These are phyloP conservation scores for Syncephalastrum monosporum DNA, from an alignment of 371 early-diverging fungal genomes.

Conservation along the genomic window DNA sequence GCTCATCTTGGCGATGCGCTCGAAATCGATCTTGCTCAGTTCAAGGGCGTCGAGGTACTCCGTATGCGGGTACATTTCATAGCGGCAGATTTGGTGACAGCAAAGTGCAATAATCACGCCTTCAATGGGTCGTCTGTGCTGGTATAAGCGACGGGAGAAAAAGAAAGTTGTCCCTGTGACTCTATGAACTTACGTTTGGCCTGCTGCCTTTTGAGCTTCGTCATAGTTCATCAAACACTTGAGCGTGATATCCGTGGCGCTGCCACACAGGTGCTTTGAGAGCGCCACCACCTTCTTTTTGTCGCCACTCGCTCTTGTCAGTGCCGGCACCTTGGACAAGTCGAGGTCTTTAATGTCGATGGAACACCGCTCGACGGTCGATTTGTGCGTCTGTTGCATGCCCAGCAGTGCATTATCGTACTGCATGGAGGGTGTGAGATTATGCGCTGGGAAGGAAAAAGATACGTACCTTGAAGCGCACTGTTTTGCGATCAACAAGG, in stretches of 20 bases:
- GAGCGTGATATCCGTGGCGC: slow-evolving; percentile 87
- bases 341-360: slow-evolving; percentile 87
- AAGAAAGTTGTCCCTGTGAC: not conserved
- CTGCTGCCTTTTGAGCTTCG: slow-evolving; percentile 29
- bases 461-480: slow-evolving; percentile 61
- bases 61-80: slow-evolving; percentile 73
- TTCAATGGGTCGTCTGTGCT: slow-evolving; percentile 41
- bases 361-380: slow-evolving; percentile 60
- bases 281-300: slow-evolving; percentile 64
- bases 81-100: slow-evolving; percentile 88
- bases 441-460: no score
- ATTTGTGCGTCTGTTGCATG: slow-evolving; percentile 21
- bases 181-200: slow-evolving; percentile 24
- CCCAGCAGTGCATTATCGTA: slow-evolving; percentile 46
- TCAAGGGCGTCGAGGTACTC: slow-evolving; percentile 54
- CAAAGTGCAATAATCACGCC: slow-evolving; percentile 88
- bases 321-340: slow-evolving; percentile 42
- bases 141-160: not conserved
- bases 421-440: slow-evolving; percentile 10
- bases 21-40: slow-evolving; percentile 56
- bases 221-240: slow-evolving; percentile 70
- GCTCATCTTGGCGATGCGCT: slow-evolving; percentile 60
- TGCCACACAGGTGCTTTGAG: slow-evolving; percentile 93
- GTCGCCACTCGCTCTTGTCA: slow-evolving; percentile 30
- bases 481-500: slow-evolving; percentile 77